Evolutionary conservation across 139 green algal genomes (phyloP).

Genomic region (Gonium pectorale): DNA sequence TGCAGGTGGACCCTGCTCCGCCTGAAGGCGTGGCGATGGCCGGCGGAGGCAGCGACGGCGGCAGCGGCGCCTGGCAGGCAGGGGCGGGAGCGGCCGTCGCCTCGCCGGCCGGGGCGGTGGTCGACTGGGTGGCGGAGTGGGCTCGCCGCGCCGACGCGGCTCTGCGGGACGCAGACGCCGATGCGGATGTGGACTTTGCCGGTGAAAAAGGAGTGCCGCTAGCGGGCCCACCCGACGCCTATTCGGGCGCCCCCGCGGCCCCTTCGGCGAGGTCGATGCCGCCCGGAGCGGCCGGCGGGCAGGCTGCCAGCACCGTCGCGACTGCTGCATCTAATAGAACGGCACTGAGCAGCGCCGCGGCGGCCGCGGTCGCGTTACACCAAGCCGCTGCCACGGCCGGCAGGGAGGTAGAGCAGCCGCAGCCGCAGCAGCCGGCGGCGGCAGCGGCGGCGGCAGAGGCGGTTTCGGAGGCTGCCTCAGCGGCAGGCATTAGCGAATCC

Average conservation of each 20-base stretch:
- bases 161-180: not conserved
- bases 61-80: no score
- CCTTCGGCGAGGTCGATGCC: no score
- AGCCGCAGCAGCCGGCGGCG: not conserved
- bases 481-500: slow-evolving; percentile 21
- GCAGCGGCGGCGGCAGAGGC: not conserved
- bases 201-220: no score
- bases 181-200: not conserved
- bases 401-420: not conserved
- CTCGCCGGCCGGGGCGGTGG: not conserved
- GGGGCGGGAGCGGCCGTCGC: no score
- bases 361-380: no score
- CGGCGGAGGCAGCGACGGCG: not conserved
- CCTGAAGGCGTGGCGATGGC: not conserved
- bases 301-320: no score
- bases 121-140: slow-evolving; percentile 4
- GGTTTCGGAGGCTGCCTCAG: not conserved
- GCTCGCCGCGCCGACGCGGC: slow-evolving; percentile 20
- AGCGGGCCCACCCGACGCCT: no score
- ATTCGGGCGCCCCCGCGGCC: no score
- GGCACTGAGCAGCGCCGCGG: no score
- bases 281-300: no score
- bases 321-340: not conserved
- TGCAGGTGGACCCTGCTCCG: not conserved
- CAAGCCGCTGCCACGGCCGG: no score